These are phyloP conservation scores for Fusarium austroafricanum DNA, from an alignment of 2,329 filamentous ascomycete species.

Conservation along the genomic window DNA sequence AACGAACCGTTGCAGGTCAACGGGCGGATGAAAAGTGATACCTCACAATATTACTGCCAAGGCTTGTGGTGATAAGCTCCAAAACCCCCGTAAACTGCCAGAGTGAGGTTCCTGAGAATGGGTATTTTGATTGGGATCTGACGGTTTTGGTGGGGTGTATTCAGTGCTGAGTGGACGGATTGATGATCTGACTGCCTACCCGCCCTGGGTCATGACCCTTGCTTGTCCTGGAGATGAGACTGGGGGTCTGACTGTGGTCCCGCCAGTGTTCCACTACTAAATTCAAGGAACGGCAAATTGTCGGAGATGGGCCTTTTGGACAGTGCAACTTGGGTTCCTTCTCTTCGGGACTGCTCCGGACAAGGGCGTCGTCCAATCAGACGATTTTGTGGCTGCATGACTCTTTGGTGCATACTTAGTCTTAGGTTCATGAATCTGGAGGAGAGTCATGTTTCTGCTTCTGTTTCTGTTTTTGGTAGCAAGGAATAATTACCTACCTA, in stretches of 20 bases:
- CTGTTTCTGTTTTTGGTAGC: not conserved
- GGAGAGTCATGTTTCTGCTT: slow-evolving; percentile 14
- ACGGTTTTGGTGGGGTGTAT: slow-evolving; percentile 16
- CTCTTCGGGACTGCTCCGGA: slow-evolving; percentile 32
- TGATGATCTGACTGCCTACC: slow-evolving; percentile 29
- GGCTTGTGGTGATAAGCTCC: slow-evolving; percentile 14
- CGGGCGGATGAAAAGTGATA: slow-evolving; percentile 21
- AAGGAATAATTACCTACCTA: not conserved
- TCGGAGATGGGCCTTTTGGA: slow-evolving; percentile 26
- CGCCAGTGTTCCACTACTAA: slow-evolving; percentile 21
- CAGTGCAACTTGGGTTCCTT: slow-evolving; percentile 29
- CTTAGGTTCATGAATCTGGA: slow-evolving; percentile 19
- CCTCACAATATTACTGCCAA: slow-evolving; percentile 19
- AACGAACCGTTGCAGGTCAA: slow-evolving; percentile 10
- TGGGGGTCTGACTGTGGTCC: not conserved
- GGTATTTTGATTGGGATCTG: slow-evolving; percentile 24
- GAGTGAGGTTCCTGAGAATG: slow-evolving; percentile 10
- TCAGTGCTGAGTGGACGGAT: not conserved
- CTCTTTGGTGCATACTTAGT: slow-evolving; percentile 18
- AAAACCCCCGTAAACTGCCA: not conserved
- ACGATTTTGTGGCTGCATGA: not conserved
- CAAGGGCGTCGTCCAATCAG: not conserved
- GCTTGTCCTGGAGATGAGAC: not conserved
- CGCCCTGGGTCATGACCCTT: not conserved
- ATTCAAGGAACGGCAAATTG: slow-evolving; percentile 26